Evolutionary conservation across 2,329 filamentous ascomycete genomes (phyloP).

Genomic region (Diaporthe helianthi): DNA sequence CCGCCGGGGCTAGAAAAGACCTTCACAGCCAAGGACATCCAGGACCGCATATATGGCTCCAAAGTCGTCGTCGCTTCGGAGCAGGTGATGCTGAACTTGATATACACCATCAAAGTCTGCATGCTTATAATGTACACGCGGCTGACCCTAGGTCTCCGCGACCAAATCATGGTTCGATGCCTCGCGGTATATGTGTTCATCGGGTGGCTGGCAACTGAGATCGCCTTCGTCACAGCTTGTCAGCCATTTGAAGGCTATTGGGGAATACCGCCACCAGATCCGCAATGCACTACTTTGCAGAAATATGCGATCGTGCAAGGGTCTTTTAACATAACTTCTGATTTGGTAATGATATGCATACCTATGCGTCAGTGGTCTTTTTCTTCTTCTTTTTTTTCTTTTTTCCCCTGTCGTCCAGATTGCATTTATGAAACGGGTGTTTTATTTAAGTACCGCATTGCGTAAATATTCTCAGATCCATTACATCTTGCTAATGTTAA

Average conservation of each 20-base stretch:
- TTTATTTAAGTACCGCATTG: fast-evolving
- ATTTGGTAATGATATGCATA: conserved; percentile 55
- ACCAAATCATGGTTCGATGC: conserved; percentile 44
- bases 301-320: conserved; percentile 56
- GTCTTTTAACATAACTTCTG: conserved; percentile 56
- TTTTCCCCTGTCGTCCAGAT: too few relatives aligned
- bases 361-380: conserved; percentile 44
- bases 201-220: conserved; percentile 51
- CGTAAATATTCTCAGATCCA: too few relatives aligned
- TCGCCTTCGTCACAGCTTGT: conserved; percentile 55
- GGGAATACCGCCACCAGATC: conserved; percentile 53
- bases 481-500: background rate
- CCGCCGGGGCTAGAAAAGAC: conserved; percentile 45
- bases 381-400: background rate
- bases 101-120: conserved; percentile 41
- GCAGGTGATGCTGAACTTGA: conserved; percentile 46
- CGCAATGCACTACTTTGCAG: conserved; percentile 55
- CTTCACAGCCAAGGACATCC: conserved; percentile 47
- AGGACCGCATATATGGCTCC: conserved; percentile 50
- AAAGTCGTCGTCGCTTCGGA: conserved; percentile 53
- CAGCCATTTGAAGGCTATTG: conserved; percentile 55
- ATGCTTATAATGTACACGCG: conserved; percentile 44
- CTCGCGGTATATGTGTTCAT: conserved; percentile 49
- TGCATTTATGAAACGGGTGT: fast-evolving
- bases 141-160: conserved; percentile 47